Percentiles rank a stretch among this genome's conserved stretches.
Evolutionary conservation across 75 land plant genomes (phyloP).

Genomic region (Cryptomeria japonica): DNA sequence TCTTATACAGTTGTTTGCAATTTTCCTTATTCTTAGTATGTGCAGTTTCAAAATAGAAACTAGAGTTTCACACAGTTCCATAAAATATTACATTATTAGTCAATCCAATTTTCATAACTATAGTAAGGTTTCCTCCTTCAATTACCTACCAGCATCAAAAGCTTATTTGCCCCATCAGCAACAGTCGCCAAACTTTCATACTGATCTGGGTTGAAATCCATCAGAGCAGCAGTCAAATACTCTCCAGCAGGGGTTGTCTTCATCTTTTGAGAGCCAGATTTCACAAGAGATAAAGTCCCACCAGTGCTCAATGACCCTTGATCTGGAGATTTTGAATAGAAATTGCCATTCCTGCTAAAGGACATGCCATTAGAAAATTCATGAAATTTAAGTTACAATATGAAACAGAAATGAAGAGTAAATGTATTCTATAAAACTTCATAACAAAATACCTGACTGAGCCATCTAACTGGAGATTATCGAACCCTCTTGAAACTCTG

Average conservation of each 20-base stretch:
- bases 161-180: constrained; percentile 98
- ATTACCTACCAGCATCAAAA: constrained; percentile 87
- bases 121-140: neutral
- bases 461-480: constrained; percentile 29
- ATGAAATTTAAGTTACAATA: neutral
- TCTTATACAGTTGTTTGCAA: neutral
- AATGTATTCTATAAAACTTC: neutral
- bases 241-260: constrained; percentile 98
- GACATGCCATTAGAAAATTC: constrained; percentile 6
- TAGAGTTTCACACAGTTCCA: neutral
- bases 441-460: constrained; percentile 40
- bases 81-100: neutral
- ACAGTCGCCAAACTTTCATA: constrained; percentile 82
- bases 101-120: neutral
- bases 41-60: constrained; percentile 6
- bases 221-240: constrained; percentile 87
- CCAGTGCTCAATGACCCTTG: constrained; percentile 30
- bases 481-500: constrained; percentile 27
- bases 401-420: neutral
- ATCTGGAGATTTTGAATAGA: constrained; percentile 32
- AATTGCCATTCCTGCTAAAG: constrained; percentile 35
- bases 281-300: constrained; percentile 58
- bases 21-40: neutral
- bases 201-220: constrained; percentile 96
- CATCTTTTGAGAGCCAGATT: constrained; percentile 58